Conservation (phyloP, 1,284 basidiomycete species). For the Macrocystidia cucumis region DNA sequence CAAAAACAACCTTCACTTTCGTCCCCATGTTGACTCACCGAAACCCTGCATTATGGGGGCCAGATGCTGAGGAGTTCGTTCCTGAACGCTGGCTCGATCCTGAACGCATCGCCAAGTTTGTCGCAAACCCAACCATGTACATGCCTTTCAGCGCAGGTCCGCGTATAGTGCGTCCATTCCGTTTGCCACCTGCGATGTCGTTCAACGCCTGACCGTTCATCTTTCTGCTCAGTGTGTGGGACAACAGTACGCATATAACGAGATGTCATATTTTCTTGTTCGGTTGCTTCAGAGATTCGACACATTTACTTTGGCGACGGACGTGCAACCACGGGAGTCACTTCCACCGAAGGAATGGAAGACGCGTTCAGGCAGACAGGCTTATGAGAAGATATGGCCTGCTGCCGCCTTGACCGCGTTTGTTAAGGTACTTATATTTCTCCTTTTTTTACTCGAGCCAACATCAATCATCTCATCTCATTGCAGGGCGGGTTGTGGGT, state of each 20-base stretch:
- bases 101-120: constrained; percentile 35
- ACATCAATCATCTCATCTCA: constrained; percentile 7
- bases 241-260: constrained; percentile 68
- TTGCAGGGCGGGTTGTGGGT: constrained; percentile 48
- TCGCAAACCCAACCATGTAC: constrained; percentile 58
- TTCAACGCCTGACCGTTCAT: background rate
- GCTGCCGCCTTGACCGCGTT: constrained; percentile 52
- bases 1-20: constrained; percentile 46
- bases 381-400: constrained; percentile 51
- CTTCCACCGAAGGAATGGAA: constrained; percentile 55
- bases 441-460: constrained; percentile 4
- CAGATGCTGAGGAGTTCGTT: constrained; percentile 61
- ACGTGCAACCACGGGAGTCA: constrained; percentile 53
- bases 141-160: constrained; percentile 67
- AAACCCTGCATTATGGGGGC: constrained; percentile 55
- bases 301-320: constrained; percentile 47
- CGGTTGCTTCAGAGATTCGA: constrained; percentile 58
- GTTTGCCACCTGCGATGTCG: background rate
- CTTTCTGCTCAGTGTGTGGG: constrained; percentile 59
- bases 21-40: constrained; percentile 54
- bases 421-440: constrained; percentile 37
- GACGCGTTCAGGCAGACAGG: constrained; percentile 39
- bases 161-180: constrained; percentile 28
- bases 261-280: constrained; percentile 63
- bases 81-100: constrained; percentile 65